Base-by-base conservation (phyloP, 1,284 basidiomycete genomes). In the Schizopora paradoxa region DNA sequence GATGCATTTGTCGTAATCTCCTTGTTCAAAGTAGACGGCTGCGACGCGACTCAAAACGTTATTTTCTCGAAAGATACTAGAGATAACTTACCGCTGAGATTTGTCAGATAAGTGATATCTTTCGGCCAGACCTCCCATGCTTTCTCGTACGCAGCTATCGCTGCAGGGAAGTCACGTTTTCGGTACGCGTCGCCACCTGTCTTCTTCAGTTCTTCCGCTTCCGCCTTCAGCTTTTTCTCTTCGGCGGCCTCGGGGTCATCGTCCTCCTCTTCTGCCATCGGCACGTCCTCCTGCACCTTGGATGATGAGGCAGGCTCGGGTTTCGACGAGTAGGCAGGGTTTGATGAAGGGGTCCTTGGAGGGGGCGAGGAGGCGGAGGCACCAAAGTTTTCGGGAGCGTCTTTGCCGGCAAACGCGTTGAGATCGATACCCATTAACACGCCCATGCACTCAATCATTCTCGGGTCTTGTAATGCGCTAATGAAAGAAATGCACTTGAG, bases 41-140 rank as follows among this genome's bases (percentile, higher is more conserved):
- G 60, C 34, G 22, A 22, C 4, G 8, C 10, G 7, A 14, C 10
- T 6, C 33, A 22, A 33, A 13, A 43, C 11, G n/a, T 16, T 13
- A 11, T 21, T n/a, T n/a, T n/a, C n/a, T n/a, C n/a, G n/a, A n/a
- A 16, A 8, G 34, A 41, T 14, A 16, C 8, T 14, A 14, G 11
- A 36, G 5, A 38, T 1, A 5, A 67, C 82, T 53, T 54, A 88
- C 88, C 89, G 55, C 80, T 81, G 35, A 93, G 66, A 65, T 97
- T 97, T 41, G 90, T 91, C 49, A 99, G 72, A 76, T 86, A 98
- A 5, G 91, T 91, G 55, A 97, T 77, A 65, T 99, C 93, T 67
- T 96, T 90, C 39, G 91, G 89, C 77, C 85, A 92, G 11, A 81
- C 62, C 44, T 96, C 91, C 94, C 95, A 98, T 3, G 95, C 95